Conservation (phyloP, 2,329 filamentous ascomycete species). For the Colletotrichum musae region DNA sequence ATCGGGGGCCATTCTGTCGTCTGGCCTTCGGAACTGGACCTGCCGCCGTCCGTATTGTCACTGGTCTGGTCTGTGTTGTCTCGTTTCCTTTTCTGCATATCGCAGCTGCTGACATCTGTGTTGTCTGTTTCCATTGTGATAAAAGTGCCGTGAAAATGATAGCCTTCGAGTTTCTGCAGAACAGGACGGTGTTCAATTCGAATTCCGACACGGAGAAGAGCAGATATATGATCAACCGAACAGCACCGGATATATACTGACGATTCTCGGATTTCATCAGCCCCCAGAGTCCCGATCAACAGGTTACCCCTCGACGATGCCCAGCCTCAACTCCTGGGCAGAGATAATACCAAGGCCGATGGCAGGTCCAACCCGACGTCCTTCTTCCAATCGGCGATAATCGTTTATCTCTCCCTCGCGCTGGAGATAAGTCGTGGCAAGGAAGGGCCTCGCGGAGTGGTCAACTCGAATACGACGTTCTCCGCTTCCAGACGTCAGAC, state of each 20-base stretch:
- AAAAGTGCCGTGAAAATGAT: background rate
- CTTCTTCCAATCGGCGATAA: constrained; percentile 7
- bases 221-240: background rate
- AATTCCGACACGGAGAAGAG: background rate
- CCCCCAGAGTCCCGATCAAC: no score
- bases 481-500: constrained; percentile 1
- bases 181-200: background rate
- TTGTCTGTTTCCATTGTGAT: background rate
- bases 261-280: background rate
- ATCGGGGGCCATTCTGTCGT: background rate
- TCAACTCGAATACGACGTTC: constrained; percentile 4
- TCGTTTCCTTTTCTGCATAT: background rate
- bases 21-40: constrained; percentile 3
- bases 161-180: background rate
- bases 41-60: background rate
- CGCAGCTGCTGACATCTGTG: background rate
- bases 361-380: background rate
- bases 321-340: background rate
- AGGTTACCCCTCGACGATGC: background rate
- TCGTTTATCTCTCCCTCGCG: constrained; percentile 2
- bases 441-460: background rate
- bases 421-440: constrained; percentile 13
- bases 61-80: background rate
- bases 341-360: background rate
- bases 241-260: background rate